Evolutionary conservation across 2,329 filamentous ascomycete genomes (phyloP).

Genomic region (Colletotrichum kahawae): DNA sequence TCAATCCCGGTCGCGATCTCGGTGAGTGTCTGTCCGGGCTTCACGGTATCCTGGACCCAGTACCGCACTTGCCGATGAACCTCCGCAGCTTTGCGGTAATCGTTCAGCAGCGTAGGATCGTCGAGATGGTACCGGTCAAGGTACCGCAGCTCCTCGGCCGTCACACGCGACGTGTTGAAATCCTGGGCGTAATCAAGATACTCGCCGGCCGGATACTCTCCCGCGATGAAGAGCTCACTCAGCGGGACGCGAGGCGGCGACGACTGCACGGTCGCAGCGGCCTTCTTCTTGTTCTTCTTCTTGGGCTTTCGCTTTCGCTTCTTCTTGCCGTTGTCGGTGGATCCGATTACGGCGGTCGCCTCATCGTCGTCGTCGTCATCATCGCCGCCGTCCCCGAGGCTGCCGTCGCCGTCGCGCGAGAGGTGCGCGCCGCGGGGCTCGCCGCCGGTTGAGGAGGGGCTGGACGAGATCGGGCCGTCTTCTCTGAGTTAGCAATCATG

Average conservation of each 20-base stretch:
- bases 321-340: background rate
- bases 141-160: conserved; percentile 29
- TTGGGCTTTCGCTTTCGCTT: conserved; percentile 16
- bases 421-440: conserved; percentile 45
- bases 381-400: conserved; percentile 36
- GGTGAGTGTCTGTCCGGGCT: conserved; percentile 79
- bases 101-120: conserved; percentile 69
- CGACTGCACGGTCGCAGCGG: conserved; percentile 29
- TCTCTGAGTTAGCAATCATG: conserved; percentile 18
- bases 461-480: conserved; percentile 22
- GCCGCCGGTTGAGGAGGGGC: conserved; percentile 35
- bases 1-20: conserved; percentile 90
- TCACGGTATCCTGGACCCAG: conserved; percentile 80
- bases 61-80: conserved; percentile 87
- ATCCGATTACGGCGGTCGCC: background rate
- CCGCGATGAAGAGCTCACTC: conserved; percentile 31
- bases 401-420: conserved; percentile 47
- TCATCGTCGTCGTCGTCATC: conserved; percentile 33
- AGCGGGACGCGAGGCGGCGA: conserved; percentile 37
- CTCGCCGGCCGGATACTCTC: conserved; percentile 33
- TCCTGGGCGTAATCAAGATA: conserved; percentile 25
- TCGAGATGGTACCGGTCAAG: conserved; percentile 28
- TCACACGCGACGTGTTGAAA: conserved; percentile 24
- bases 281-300: conserved; percentile 27
- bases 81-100: conserved; percentile 86